Conservation (phyloP, 2,329 filamentous ascomycete genomes). For the Penicillium sp. region DNA sequence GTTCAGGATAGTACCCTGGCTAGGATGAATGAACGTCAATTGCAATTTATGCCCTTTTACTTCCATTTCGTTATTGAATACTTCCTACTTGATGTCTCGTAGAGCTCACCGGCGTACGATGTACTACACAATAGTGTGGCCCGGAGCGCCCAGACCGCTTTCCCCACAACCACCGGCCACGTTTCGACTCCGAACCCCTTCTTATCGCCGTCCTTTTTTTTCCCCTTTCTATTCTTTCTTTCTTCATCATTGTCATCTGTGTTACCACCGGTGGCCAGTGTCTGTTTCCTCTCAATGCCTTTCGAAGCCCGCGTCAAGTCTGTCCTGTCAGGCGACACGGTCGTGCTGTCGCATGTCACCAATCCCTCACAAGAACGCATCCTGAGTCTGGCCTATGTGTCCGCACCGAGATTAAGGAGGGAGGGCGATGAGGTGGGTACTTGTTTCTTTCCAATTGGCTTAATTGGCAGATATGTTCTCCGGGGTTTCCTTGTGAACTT, state of each 20-base stretch:
- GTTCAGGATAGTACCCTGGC: conserved; percentile 18
- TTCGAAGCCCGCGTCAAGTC: conserved; percentile 78
- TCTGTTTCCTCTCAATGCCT: conserved; percentile 28
- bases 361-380: conserved; percentile 80
- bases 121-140: background rate
- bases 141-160: conserved; percentile 27
- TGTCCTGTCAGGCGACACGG: conserved; percentile 88
- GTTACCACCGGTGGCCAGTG: conserved; percentile 12
- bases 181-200: conserved; percentile 28
- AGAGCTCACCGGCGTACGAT: background rate
- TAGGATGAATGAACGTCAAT: conserved; percentile 24
- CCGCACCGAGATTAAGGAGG: conserved; percentile 78
- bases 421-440: conserved; percentile 75
- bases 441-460: background rate
- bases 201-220: conserved; percentile 9
- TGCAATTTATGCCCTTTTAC: background rate
- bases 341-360: conserved; percentile 77
- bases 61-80: too few species aligned
- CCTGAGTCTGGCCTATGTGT: conserved; percentile 88
- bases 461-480: background rate
- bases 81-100: background rate
- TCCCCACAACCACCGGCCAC: conserved; percentile 32
- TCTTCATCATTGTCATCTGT: conserved; percentile 8
- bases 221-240: conserved; percentile 9
- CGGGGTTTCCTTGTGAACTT: background rate